phyloP scores from a whole-genome alignment of 1,139 yeast species.

The Geotrichum aggregatum region DNA sequence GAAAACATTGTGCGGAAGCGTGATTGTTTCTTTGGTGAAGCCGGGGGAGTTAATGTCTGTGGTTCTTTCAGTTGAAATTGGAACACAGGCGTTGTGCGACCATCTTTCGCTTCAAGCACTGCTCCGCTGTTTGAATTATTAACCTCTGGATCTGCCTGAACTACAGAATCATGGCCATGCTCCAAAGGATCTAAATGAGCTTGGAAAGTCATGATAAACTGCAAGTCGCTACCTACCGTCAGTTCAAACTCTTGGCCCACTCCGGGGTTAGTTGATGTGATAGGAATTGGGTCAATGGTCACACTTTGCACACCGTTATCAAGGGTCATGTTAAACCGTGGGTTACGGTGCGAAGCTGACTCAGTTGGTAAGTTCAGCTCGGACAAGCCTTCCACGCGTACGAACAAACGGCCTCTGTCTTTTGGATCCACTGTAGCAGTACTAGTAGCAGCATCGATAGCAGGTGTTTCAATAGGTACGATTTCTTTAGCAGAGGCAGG shows the following conservation, averaged over 20 bases:
- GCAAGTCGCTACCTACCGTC: conserved; percentile 58
- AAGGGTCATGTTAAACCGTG: conserved; percentile 61
- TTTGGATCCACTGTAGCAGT: conserved; percentile 26
- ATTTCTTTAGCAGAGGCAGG: too few relatives aligned
- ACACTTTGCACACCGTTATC: conserved; percentile 89
- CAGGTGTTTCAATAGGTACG: conserved; percentile 1
- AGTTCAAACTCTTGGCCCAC: conserved; percentile 82
- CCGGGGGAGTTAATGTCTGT: conserved; percentile 5
- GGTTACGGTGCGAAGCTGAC: conserved; percentile 37
- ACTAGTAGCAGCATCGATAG: neutral
- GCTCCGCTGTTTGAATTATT: neutral
- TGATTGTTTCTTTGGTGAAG: conserved; percentile 17
- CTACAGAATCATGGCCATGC: neutral
- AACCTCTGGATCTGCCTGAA: neutral
- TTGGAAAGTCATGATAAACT: conserved; percentile 66
- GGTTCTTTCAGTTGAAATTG: too few relatives aligned
- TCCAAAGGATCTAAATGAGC: conserved; percentile 25
- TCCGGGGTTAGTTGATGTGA: conserved; percentile 42
- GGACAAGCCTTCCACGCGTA: conserved; percentile 60
- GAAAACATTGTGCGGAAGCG: conserved; percentile 17
- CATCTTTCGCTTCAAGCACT: too few relatives aligned
- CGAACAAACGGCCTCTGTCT: conserved; percentile 74
- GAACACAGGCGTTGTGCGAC: too few relatives aligned
- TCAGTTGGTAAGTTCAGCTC: conserved; percentile 51
- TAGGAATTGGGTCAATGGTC: conserved; percentile 59